Percentiles rank a stretch among this genome's conserved stretches.
Conservation (phyloP, 2,329 filamentous ascomycete genomes). For the Beauveria australis region DNA sequence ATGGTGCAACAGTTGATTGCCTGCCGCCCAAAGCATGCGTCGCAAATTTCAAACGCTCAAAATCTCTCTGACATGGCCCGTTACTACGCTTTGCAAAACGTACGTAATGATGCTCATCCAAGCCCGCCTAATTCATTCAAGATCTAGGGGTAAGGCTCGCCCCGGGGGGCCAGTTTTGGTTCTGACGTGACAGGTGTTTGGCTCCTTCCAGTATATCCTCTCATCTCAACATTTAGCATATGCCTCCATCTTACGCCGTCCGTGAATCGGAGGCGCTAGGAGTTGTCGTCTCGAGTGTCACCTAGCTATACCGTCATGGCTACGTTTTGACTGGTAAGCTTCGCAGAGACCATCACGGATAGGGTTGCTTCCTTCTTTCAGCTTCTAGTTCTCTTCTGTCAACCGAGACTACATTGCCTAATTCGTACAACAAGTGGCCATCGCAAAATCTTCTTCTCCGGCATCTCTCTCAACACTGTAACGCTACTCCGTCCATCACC, state of each 20-base stretch:
- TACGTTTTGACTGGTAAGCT: not conserved
- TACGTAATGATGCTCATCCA: not conserved
- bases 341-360: not conserved
- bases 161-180: not conserved
- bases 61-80: not conserved
- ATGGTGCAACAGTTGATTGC: not conserved
- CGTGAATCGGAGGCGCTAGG: too few relatives aligned
- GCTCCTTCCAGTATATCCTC: not conserved
- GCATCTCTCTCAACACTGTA: not conserved
- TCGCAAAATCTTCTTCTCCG: not conserved
- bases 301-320: not conserved
- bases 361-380: not conserved
- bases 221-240: not conserved
- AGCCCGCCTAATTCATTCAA: not conserved
- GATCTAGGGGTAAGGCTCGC: not conserved
- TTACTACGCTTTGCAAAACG: not conserved
- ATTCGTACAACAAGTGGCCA: not conserved
- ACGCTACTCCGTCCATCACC: not conserved
- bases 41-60: not conserved
- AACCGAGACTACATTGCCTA: not conserved
- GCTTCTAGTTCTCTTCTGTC: not conserved
- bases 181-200: slow-evolving; percentile 7
- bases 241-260: not conserved
- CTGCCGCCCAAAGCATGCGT: not conserved
- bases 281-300: not conserved